A percentile compares a stretch with the other conserved stretches of the same genome.
These are phyloP conservation scores for Coniella vitis DNA, from an alignment of 2,329 filamentous ascomycete species.

Conservation along the genomic window DNA sequence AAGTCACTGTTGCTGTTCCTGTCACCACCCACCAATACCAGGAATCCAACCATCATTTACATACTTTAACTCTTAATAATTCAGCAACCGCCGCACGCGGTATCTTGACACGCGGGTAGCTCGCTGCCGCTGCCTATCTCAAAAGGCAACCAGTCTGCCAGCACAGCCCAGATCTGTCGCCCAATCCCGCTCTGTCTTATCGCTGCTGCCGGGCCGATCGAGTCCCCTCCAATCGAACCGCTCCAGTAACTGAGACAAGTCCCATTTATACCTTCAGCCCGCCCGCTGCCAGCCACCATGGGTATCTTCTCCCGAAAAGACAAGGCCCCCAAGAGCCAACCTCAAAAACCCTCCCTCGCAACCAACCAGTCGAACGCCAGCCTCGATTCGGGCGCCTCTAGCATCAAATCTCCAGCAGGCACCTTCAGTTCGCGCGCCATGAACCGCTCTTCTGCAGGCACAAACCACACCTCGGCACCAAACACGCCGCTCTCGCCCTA, in stretches of 20 bases:
- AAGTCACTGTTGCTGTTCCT: background rate
- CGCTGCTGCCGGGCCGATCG: background rate
- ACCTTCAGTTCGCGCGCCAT: slow-evolving; percentile 30
- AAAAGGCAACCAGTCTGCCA: background rate
- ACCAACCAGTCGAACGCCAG: slow-evolving; percentile 43
- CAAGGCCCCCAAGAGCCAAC: slow-evolving; percentile 36
- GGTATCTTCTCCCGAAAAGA: slow-evolving; percentile 51
- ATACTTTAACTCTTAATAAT: too few species aligned
- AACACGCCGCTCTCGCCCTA: slow-evolving; percentile 46
- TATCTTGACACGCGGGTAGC: too few species aligned
- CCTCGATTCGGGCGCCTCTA: slow-evolving; percentile 44
- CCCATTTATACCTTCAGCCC: too few species aligned
- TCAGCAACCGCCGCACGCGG: too few species aligned
- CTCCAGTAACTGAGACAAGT: background rate
- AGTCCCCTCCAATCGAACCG: background rate
- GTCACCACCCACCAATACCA: background rate
- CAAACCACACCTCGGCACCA: slow-evolving; percentile 32
- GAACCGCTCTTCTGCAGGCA: slow-evolving; percentile 46
- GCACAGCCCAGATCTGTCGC: too few species aligned
- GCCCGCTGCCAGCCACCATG: slow-evolving; percentile 31
- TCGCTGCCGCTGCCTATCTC: background rate
- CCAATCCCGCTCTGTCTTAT: too few species aligned
- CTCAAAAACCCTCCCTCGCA: slow-evolving; percentile 32
- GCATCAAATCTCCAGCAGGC: slow-evolving; percentile 33
- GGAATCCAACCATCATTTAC: too few species aligned